Evolutionary conservation across 495 filamentous ascomycete species (phyloP).

Genomic region (Coniosporium apollinis): DNA sequence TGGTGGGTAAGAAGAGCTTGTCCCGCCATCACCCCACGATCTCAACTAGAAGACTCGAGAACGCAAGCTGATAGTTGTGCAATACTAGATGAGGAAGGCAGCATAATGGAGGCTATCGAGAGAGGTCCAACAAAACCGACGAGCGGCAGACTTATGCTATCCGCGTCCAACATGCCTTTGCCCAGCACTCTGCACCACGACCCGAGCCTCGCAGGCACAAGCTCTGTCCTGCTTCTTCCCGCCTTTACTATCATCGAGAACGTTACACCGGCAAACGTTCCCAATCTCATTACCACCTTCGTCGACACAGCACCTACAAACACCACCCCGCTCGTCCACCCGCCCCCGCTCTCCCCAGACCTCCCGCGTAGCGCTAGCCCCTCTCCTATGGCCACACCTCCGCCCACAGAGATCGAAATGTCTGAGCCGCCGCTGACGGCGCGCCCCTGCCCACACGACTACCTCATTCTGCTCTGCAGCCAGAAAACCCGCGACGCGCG

Average conservation of each 20-base stretch:
- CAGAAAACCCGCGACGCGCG: slow-evolving; percentile 85
- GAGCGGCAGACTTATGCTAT: slow-evolving; percentile 53
- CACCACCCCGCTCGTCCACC: slow-evolving; percentile 44
- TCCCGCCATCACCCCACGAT: neutral
- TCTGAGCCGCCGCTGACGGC: too few relatives aligned
- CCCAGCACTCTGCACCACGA: too few relatives aligned
- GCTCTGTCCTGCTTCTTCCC: slow-evolving; percentile 71
- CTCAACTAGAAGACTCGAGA: neutral
- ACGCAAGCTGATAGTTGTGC: neutral
- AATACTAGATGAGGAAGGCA: slow-evolving; percentile 82
- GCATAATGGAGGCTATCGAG: slow-evolving; percentile 84
- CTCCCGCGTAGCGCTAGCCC: slow-evolving; percentile 9
- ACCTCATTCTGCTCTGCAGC: slow-evolving; percentile 82
- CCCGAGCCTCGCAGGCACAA: too few relatives aligned
- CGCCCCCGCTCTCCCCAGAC: slow-evolving; percentile 12
- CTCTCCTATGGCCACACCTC: slow-evolving; percentile 23
- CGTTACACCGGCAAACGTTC: slow-evolving; percentile 59
- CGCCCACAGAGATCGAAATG: too few relatives aligned
- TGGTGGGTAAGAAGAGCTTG: too few relatives aligned
- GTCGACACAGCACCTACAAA: slow-evolving; percentile 62
- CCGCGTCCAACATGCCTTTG: slow-evolving; percentile 81
- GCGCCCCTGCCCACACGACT: slow-evolving; percentile 59
- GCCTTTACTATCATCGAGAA: slow-evolving; percentile 75
- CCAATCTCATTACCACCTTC: slow-evolving; percentile 52
- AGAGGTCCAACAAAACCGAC: slow-evolving; percentile 41